These are phyloP conservation scores for Saturnispora gosingensis DNA, from an alignment of 805 yeast species.

Conservation along the genomic window DNA sequence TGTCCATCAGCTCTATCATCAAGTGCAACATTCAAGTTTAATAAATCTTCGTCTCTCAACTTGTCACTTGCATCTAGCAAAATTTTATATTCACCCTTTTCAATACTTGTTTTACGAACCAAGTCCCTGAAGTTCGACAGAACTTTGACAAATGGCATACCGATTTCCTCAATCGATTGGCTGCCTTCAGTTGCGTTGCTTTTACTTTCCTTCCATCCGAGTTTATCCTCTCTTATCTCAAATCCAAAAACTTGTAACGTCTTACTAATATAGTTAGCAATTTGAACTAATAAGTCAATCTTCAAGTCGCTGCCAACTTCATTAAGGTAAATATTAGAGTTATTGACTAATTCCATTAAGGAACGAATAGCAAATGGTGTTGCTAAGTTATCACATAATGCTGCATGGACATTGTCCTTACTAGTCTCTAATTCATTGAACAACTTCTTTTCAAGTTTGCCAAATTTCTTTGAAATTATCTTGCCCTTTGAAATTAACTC, in stretches of 20 bases:
- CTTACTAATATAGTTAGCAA: slow-evolving; percentile 61
- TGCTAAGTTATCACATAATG: slow-evolving; percentile 83
- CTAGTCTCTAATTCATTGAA: slow-evolving; percentile 38
- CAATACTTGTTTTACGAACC: slow-evolving; percentile 67
- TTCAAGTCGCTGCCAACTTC: slow-evolving; percentile 41
- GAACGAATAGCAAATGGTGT: slow-evolving; percentile 66
- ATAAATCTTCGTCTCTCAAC: slow-evolving; percentile 61
- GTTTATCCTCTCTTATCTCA: slow-evolving; percentile 50
- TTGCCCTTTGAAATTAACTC: slow-evolving; percentile 40
- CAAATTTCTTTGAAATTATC: slow-evolving; percentile 54
- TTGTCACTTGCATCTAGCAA: slow-evolving; percentile 66
- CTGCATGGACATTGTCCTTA: slow-evolving; percentile 54
- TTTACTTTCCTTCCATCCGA: slow-evolving; percentile 68
- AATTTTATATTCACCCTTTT: slow-evolving; percentile 39
- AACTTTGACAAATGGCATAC: slow-evolving; percentile 71
- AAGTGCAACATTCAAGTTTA: slow-evolving; percentile 69
- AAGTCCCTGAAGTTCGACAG: slow-evolving; percentile 74
- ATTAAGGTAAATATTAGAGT: slow-evolving; percentile 62
- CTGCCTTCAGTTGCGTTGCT: slow-evolving; percentile 12
- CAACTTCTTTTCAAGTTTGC: slow-evolving; percentile 40
- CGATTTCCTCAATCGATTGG: slow-evolving; percentile 49
- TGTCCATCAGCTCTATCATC: slow-evolving; percentile 79
- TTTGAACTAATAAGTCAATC: slow-evolving; percentile 57
- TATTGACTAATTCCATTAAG: slow-evolving; percentile 59
- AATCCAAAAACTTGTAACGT: slow-evolving; percentile 72